Conservation (phyloP, 1,284 basidiomycete genomes). For the Austroboletus novae-zelandiae region DNA sequence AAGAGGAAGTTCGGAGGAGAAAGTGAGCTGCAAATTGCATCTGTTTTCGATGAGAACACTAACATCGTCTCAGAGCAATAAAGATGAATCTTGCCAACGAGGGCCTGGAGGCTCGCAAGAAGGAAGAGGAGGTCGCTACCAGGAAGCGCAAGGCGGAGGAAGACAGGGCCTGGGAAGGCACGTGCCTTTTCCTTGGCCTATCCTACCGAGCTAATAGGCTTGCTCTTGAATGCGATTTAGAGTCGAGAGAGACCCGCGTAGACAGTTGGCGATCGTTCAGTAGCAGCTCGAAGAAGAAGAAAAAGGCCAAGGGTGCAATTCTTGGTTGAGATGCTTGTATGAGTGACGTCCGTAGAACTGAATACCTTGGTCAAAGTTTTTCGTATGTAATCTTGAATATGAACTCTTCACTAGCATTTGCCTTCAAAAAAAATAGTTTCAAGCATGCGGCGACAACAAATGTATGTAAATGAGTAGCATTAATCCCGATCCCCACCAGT, state of each 20-base stretch:
- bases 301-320: conserved; percentile 62
- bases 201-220: not conserved
- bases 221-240: conserved; percentile 35
- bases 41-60: conserved; percentile 4
- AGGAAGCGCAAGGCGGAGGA: conserved; percentile 82
- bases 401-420: too few species aligned
- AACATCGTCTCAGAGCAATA: conserved; percentile 52
- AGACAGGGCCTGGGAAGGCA: conserved; percentile 80
- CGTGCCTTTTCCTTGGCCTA: conserved; percentile 13
- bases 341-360: conserved; percentile 1
- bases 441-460: too few species aligned
- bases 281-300: conserved; percentile 67
- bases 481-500: too few species aligned
- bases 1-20: conserved; percentile 75
- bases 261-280: conserved; percentile 76
- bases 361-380: conserved; percentile 3
- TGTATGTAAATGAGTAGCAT: too few species aligned
- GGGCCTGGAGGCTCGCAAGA: conserved; percentile 78
- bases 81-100: conserved; percentile 87
- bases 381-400: too few species aligned
- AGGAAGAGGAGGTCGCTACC: conserved; percentile 72
- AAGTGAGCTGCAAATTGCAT: conserved; percentile 51
- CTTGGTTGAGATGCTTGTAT: conserved; percentile 50
- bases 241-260: conserved; percentile 75
- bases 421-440: too few species aligned